Conservation (phyloP, 2,329 filamentous ascomycete species). For the Bertia moriformis region DNA sequence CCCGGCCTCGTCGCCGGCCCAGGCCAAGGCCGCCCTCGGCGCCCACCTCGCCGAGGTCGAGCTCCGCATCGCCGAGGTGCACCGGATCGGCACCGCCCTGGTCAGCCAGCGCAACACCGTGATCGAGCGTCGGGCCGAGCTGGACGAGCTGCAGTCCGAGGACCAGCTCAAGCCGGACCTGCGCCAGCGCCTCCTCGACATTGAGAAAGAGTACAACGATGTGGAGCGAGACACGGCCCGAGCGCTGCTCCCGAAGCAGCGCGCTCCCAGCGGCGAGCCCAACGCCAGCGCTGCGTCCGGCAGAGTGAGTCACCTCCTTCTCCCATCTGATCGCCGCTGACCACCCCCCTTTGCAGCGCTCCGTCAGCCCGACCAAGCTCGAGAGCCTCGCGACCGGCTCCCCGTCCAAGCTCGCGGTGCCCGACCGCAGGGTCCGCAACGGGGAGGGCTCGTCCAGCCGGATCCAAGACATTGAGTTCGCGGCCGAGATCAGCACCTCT, state of each 20-base stretch:
- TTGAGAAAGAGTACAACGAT: constrained; percentile 91
- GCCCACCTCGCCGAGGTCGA: constrained; percentile 88
- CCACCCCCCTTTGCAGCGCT: constrained; percentile 35
- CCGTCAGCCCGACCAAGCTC: constrained; percentile 63
- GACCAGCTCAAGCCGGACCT: constrained; percentile 69
- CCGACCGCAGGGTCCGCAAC: constrained; percentile 79
- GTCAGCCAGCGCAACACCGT: constrained; percentile 78
- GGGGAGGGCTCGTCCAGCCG: constrained; percentile 78
- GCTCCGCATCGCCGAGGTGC: constrained; percentile 77
- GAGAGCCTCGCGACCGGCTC: constrained; percentile 75
- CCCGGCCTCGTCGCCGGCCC: constrained; percentile 55
- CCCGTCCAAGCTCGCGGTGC: constrained; percentile 74
- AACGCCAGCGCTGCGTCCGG: constrained; percentile 30
- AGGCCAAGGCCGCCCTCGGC: constrained; percentile 77
- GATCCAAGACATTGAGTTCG: constrained; percentile 92
- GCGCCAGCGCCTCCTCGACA: constrained; percentile 70
- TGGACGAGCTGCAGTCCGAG: constrained; percentile 32
- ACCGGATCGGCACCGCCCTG: constrained; percentile 73
- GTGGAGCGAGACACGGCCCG: constrained; percentile 79
- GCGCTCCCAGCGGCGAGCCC: constrained; percentile 57
- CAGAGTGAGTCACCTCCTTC: neutral
- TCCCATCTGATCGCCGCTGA: neutral
- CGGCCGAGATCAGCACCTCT: constrained; percentile 93
- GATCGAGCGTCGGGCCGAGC: constrained; percentile 65
- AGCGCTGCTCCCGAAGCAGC: constrained; percentile 71